A percentile compares a stretch with the other conserved stretches of the same genome.
These are phyloP conservation scores for Tuber brumale DNA, from an alignment of 495 filamentous ascomycete genomes.

Conservation along the genomic window DNA sequence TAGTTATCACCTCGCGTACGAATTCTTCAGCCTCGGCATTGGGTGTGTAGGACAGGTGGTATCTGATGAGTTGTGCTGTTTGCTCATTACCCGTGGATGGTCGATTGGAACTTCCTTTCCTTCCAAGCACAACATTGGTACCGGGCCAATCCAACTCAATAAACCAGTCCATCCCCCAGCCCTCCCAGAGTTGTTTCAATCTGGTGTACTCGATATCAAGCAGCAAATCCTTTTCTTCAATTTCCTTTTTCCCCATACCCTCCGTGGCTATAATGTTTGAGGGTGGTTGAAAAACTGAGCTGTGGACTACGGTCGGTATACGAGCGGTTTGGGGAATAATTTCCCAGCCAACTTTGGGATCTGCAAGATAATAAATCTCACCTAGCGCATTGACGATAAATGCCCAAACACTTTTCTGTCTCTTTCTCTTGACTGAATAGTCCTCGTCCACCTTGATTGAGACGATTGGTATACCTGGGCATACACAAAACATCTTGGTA, in stretches of 20 bases:
- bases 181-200: slow-evolving; percentile 73
- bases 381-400: slow-evolving; percentile 84
- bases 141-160: slow-evolving; percentile 85
- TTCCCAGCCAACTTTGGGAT: slow-evolving; percentile 62
- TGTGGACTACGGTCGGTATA: slow-evolving; percentile 53
- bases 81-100: slow-evolving; percentile 42
- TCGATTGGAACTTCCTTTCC: slow-evolving; percentile 63
- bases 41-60: slow-evolving; percentile 42
- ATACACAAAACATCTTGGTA: slow-evolving; percentile 67
- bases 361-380: slow-evolving; percentile 79
- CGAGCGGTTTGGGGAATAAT: slow-evolving; percentile 50
- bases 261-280: slow-evolving; percentile 53
- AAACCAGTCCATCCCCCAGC: slow-evolving; percentile 87
- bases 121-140: slow-evolving; percentile 68
- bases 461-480: slow-evolving; percentile 88
- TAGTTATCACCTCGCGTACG: slow-evolving; percentile 17
- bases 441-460: slow-evolving; percentile 77
- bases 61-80: slow-evolving; percentile 39
- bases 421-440: slow-evolving; percentile 61
- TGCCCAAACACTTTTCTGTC: slow-evolving; percentile 70
- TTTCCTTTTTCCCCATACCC: slow-evolving; percentile 61
- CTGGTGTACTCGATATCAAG: slow-evolving; percentile 62
- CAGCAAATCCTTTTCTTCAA: slow-evolving; percentile 68
- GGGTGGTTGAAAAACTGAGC: slow-evolving; percentile 18
- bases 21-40: slow-evolving; percentile 29